Conservation (phyloP, 108 stramenopile genomes). For the Cyclotella distinguenda region DNA sequence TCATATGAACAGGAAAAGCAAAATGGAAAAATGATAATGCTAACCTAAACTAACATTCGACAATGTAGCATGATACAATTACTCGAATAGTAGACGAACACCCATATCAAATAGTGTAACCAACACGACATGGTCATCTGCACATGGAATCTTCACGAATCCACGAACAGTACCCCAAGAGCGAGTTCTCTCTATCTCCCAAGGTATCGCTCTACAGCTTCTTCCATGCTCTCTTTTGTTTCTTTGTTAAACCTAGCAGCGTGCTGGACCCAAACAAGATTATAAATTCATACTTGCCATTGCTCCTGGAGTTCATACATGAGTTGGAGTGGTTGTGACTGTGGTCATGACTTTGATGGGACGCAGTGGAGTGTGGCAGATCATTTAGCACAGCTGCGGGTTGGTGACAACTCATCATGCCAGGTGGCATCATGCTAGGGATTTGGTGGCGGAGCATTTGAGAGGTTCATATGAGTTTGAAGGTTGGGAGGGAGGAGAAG, state of each 20-base stretch:
- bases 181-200: conserved; percentile 80
- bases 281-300: too few relatives aligned
- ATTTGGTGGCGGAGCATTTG: conserved; percentile 20
- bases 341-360: too few relatives aligned
- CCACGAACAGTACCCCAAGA: conserved; percentile 85
- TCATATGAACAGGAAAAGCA: too few relatives aligned
- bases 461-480: conserved; percentile 24
- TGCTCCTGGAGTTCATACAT: too few relatives aligned
- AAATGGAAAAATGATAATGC: too few relatives aligned
- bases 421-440: conserved; percentile 22
- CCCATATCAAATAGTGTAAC: conserved; percentile 87
- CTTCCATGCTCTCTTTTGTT: conserved; percentile 74
- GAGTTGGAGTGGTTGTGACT: too few relatives aligned
- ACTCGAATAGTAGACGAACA: too few relatives aligned
- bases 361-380: too few relatives aligned
- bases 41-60: too few relatives aligned
- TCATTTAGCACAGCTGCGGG: too few relatives aligned
- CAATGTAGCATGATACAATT: too few relatives aligned
- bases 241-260: conserved; percentile 89
- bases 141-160: conserved; percentile 76
- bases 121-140: conserved; percentile 80
- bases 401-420: conserved; percentile 18
- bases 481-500: conserved; percentile 25
- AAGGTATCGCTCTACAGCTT: conserved; percentile 82
- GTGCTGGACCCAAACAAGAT: too few relatives aligned